A percentile compares a stretch with the other conserved stretches of the same genome.
Evolutionary conservation across 192 early-diverging fungal genomes (phyloP).

Genomic region (Umbelopsis sp.): DNA sequence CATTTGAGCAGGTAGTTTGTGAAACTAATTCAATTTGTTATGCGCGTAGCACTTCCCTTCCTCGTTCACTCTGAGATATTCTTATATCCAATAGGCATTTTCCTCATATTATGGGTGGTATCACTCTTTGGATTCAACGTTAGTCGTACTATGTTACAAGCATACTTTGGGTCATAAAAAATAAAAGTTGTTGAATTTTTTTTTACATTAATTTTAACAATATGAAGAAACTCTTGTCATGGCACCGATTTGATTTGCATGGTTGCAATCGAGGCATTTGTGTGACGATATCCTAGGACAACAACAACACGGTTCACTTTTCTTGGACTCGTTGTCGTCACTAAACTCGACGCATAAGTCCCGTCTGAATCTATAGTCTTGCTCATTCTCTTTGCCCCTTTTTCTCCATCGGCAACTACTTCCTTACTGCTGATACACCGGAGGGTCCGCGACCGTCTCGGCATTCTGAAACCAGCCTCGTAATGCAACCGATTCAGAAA

Average conservation of each 20-base stretch:
- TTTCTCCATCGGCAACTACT: not conserved
- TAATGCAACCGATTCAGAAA: constrained; percentile 14
- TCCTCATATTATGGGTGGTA: constrained; percentile 57
- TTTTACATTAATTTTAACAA: not conserved
- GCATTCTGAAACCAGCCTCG: constrained; percentile 9
- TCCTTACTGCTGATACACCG: not conserved
- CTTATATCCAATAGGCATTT: constrained; percentile 82
- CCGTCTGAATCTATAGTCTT: not conserved
- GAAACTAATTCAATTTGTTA: constrained; percentile 22
- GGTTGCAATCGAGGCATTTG: not conserved
- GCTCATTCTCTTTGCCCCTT: constrained; percentile 12
- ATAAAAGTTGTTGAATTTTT: not conserved
- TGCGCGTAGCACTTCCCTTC: constrained; percentile 82
- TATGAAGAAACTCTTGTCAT: not conserved
- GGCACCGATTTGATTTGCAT: not conserved
- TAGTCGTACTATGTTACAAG: constrained; percentile 68
- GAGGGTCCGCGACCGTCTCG: constrained; percentile 12
- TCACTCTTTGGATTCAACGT: constrained; percentile 79
- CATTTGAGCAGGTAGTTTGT: constrained; percentile 20
- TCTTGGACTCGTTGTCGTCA: constrained; percentile 15
- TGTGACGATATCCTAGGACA: constrained; percentile 16
- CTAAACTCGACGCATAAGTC: constrained; percentile 1
- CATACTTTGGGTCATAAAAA: constrained; percentile 68
- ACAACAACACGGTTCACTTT: constrained; percentile 21
- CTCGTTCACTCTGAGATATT: constrained; percentile 86